phyloP scores from a whole-genome alignment of 2,329 filamentous ascomycete genomes.

The Colletotrichum tropicale region DNA sequence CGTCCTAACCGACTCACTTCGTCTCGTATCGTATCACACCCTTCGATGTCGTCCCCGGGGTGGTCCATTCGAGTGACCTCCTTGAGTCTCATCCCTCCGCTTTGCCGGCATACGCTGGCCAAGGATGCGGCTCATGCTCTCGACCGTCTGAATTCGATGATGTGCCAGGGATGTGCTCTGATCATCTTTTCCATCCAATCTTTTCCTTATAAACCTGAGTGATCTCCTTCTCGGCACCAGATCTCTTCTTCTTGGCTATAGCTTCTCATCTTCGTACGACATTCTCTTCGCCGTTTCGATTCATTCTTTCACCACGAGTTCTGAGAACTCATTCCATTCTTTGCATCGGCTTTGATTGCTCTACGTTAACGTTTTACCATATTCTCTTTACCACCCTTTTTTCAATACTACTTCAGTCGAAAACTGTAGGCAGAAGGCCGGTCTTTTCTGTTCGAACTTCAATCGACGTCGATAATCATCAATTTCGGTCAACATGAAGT shows the following conservation, averaged over 20 bases:
- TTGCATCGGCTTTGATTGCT: constrained; percentile 8
- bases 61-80: not conserved
- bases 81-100: not conserved
- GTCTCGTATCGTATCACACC: constrained; percentile 3
- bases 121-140: not conserved
- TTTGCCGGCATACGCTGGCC: not conserved
- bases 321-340: constrained; percentile 26
- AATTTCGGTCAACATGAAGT: constrained; percentile 21
- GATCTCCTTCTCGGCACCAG: not conserved
- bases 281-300: constrained; percentile 15
- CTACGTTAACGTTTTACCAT: not conserved
- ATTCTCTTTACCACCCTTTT: not conserved
- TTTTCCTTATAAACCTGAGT: constrained; percentile 12
- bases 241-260: not conserved
- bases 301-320: constrained; percentile 18
- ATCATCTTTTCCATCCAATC: not conserved
- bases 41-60: not conserved
- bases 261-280: constrained; percentile 9
- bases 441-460: constrained; percentile 5
- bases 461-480: not conserved
- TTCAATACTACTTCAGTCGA: not conserved
- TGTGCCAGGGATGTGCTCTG: not conserved
- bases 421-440: constrained; percentile 7
- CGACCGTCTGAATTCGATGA: constrained; percentile 6
- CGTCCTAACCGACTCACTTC: not conserved